Conservation (phyloP, 164 flowering plant genomes). For the Annona squamosa region DNA sequence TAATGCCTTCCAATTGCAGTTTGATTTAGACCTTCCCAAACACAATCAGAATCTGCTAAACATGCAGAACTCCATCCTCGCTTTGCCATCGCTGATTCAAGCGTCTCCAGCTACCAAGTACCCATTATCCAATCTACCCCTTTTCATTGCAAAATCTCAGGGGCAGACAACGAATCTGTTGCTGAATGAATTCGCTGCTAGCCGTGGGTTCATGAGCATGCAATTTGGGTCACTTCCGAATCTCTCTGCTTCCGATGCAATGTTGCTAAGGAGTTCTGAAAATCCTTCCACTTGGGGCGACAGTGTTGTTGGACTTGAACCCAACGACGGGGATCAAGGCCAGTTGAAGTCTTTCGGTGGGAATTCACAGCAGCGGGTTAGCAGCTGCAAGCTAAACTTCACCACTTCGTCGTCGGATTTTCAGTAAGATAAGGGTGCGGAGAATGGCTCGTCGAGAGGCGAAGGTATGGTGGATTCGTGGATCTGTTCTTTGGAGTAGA, state of each 20-base stretch:
- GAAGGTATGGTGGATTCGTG: conserved; percentile 57
- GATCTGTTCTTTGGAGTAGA: conserved; percentile 50
- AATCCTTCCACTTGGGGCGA: conserved; percentile 14
- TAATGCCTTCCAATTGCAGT: conserved; percentile 14
- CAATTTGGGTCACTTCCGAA: conserved; percentile 17
- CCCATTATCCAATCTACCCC: conserved; percentile 12
- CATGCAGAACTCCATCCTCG: conserved; percentile 31
- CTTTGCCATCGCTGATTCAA: conserved; percentile 32
- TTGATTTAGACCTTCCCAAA: conserved; percentile 23
- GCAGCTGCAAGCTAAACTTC: conserved; percentile 31
- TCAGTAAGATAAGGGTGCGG: conserved; percentile 33
- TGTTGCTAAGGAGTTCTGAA: conserved; percentile 1
- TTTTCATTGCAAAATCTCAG: conserved; percentile 12
- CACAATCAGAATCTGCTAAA: conserved; percentile 22
- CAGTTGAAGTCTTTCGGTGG: conserved; percentile 24
- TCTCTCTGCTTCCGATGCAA: conserved; percentile 12
- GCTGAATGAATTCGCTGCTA: conserved; percentile 11
- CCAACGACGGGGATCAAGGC: conserved; percentile 14
- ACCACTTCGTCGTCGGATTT: conserved; percentile 27
- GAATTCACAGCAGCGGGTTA: conserved; percentile 10
- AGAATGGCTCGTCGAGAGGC: conserved; percentile 37
- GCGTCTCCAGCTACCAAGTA: conserved; percentile 7
- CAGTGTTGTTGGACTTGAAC: conserved; percentile 1
- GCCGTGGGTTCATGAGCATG: conserved; percentile 8
- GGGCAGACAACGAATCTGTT: neutral